Evolutionary conservation across 2,329 filamentous ascomycete genomes (phyloP).

Genomic region (Coniochaeta ligniaria): DNA sequence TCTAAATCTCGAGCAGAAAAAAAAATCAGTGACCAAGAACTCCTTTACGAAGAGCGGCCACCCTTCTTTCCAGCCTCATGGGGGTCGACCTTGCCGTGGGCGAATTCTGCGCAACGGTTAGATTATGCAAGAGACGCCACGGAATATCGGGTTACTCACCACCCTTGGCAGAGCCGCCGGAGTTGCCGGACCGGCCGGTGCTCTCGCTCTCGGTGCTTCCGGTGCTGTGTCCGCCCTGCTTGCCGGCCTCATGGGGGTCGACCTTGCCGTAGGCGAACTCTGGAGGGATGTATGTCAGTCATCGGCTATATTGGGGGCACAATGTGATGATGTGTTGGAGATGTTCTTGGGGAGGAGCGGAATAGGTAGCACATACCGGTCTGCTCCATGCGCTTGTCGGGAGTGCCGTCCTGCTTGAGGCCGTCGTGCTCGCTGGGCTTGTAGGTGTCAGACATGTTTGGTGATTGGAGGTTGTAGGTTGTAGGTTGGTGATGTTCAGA

Average conservation of each 20-base stretch:
- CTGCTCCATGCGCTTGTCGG: background rate
- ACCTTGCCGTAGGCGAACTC: constrained; percentile 33
- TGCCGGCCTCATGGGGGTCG: constrained; percentile 30
- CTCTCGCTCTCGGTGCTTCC: constrained; percentile 2
- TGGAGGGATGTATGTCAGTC: background rate
- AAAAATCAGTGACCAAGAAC: too few relatives aligned
- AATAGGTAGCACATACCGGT: background rate
- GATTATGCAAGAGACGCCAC: too few relatives aligned
- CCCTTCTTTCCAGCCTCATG: constrained; percentile 2
- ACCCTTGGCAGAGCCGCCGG: background rate
- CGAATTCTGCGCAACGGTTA: background rate
- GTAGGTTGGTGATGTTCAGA: background rate
- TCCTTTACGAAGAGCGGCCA: background rate
- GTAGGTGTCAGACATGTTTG: background rate
- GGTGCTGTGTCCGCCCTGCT: constrained; percentile 24
- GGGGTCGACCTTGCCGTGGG: constrained; percentile 3
- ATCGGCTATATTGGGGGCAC: background rate
- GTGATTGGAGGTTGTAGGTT: background rate
- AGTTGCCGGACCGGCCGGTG: background rate
- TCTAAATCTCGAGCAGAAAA: too few relatives aligned
- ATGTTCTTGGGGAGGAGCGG: background rate
- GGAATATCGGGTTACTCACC: too few relatives aligned
- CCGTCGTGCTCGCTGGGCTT: constrained; percentile 1
- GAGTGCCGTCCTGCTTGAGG: constrained; percentile 1
- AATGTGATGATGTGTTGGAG: background rate